A percentile compares a stretch with the other conserved stretches of the same genome.
Conservation (phyloP, 2,329 filamentous ascomycete genomes). For the Exophiala mesophila region DNA sequence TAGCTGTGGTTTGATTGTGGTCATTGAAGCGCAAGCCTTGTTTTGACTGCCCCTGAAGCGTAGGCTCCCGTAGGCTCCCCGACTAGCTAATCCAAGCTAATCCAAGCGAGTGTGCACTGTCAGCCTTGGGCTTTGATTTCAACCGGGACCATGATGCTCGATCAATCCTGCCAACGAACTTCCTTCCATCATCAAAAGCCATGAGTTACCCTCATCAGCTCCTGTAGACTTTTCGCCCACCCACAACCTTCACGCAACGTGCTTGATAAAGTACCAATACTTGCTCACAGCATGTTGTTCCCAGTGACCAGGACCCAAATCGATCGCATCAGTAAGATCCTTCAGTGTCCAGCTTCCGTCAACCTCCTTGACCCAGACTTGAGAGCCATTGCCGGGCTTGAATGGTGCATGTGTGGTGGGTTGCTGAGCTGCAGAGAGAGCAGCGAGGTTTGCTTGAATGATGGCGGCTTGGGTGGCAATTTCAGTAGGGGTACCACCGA, state of each 20-base stretch:
- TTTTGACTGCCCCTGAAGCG: too few relatives aligned
- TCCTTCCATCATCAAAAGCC: too few relatives aligned
- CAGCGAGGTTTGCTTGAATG: slow-evolving; percentile 25
- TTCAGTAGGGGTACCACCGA: slow-evolving; percentile 25
- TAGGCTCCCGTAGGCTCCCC: too few relatives aligned
- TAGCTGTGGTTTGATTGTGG: too few relatives aligned
- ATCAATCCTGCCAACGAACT: too few relatives aligned
- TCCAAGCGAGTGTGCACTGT: too few relatives aligned
- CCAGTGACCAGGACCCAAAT: slow-evolving; percentile 26
- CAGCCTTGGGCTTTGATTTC: too few relatives aligned
- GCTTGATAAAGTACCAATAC: slow-evolving; percentile 26
- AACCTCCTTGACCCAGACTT: slow-evolving; percentile 35
- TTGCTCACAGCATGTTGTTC: slow-evolving; percentile 24
- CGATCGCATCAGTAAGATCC: slow-evolving; percentile 25
- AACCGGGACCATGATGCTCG: too few relatives aligned
- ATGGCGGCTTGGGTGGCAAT: slow-evolving; percentile 31
- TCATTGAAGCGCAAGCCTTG: too few relatives aligned
- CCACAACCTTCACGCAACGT: slow-evolving; percentile 11
- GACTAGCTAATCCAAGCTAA: too few relatives aligned
- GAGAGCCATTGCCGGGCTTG: slow-evolving; percentile 28
- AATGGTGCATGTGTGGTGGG: slow-evolving; percentile 31
- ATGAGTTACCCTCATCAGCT: too few relatives aligned
- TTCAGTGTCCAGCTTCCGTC: slow-evolving; percentile 33
- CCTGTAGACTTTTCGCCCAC: too few relatives aligned
- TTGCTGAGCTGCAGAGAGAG: slow-evolving; percentile 17